phyloP scores from a whole-genome alignment of 192 early-diverging fungal genomes.

The Thoreauomyces humboldtii region DNA sequence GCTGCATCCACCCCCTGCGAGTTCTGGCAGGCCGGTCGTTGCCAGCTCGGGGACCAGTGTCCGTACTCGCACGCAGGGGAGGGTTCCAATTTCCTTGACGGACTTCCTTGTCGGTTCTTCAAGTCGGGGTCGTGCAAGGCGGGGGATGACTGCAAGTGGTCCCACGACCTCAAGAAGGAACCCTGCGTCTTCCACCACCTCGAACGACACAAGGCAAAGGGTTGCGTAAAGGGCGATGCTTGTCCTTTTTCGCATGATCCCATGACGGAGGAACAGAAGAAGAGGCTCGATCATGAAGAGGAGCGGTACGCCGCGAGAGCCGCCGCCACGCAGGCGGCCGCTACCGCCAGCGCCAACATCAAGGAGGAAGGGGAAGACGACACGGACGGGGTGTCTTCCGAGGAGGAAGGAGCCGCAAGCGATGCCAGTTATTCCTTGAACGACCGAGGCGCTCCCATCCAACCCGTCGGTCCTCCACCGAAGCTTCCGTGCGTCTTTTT shows the following conservation, averaged over 20 bases:
- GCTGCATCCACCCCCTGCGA: conserved; percentile 15
- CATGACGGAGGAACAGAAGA: conserved; percentile 28
- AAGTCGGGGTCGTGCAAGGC: conserved; percentile 23
- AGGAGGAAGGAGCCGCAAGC: not conserved
- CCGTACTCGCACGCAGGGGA: conserved; percentile 27
- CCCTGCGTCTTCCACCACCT: conserved; percentile 31
- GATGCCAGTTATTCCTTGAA: not conserved
- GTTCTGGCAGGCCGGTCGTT: conserved; percentile 11
- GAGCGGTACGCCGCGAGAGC: conserved; percentile 9
- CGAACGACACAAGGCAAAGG: conserved; percentile 21
- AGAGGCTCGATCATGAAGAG: conserved; percentile 18
- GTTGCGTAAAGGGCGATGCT: conserved; percentile 30
- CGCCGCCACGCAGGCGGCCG: not conserved
- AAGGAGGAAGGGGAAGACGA: not conserved
- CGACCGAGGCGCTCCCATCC: not conserved
- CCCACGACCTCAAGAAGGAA: conserved; percentile 27
- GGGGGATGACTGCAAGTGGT: conserved; percentile 18
- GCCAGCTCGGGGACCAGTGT: conserved; percentile 13
- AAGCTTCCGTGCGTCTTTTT: conserved; percentile 9
- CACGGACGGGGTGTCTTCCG: not conserved
- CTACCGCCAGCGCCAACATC: not conserved
- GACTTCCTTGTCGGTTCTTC: conserved; percentile 29
- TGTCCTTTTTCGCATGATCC: conserved; percentile 35
- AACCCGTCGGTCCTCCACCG: not conserved
- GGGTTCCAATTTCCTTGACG: not conserved